Evolutionary conservation across 176 grass and related monocot species (phyloP).

Genomic region (Elymus sibiricus): DNA sequence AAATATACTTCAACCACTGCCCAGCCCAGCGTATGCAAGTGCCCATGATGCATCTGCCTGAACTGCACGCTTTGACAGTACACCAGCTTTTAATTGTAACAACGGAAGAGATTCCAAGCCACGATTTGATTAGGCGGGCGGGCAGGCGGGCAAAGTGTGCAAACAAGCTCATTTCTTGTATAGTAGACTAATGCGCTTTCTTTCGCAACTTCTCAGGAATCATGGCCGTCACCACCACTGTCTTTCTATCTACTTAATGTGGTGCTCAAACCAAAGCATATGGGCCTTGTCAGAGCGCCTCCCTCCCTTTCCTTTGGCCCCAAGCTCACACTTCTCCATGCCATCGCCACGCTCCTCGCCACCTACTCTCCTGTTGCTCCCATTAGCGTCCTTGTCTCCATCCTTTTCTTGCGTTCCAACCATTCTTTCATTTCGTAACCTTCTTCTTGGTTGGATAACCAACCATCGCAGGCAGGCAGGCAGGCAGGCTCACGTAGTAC

Average conservation of each 20-base stretch:
- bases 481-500: neutral
- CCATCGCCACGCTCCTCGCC: neutral
- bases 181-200: slow-evolving; percentile 12
- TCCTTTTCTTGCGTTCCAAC: slow-evolving; percentile 12
- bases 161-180: slow-evolving; percentile 18
- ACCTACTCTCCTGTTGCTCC: slow-evolving; percentile 39
- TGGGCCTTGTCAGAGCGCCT: slow-evolving; percentile 36
- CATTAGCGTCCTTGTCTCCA: slow-evolving; percentile 34
- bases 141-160: slow-evolving; percentile 3
- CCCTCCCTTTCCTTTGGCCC: slow-evolving; percentile 40
- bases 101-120: neutral
- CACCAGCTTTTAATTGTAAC: slow-evolving; percentile 15
- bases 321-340: slow-evolving; percentile 64
- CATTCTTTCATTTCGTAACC: neutral
- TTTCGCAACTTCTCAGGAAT: slow-evolving; percentile 43
- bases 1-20: neutral
- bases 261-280: slow-evolving; percentile 54
- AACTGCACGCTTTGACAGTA: slow-evolving; percentile 23
- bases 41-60: slow-evolving; percentile 13
- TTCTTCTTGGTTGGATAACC: slow-evolving; percentile 44
- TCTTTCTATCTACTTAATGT: slow-evolving; percentile 36
- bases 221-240: slow-evolving; percentile 33
- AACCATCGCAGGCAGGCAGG: neutral
- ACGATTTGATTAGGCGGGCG: slow-evolving; percentile 20
- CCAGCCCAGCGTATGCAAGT: neutral